Evolutionary conservation across 768 basidiomycete genomes (phyloP), one percentile per base, ranked within the genome.

Genomic region (Russula sp.): DNA sequence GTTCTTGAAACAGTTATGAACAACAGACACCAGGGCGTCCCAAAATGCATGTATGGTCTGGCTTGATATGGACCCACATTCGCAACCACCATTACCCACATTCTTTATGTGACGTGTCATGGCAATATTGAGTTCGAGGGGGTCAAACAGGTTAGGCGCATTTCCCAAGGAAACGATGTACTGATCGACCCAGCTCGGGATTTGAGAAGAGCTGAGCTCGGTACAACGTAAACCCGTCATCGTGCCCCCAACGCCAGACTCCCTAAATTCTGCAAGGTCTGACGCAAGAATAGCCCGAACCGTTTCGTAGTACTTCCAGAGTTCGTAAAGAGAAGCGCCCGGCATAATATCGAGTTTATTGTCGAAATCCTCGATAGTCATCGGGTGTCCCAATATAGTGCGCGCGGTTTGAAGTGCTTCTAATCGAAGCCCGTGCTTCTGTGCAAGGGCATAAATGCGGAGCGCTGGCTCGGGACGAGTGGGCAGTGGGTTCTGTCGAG

Each of bases 301-400:
- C 8, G 38, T 52, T 26, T 46, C 20, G 28, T 61, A 52, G 24
- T 54, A 61, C 8, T 54, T 61, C 60, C 52, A 54, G 30, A 63
- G 62, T 44, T 57, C 56, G 16, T 40, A 18, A 51, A 63, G 55
- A 42, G 28, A 18, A 9, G 20, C 50, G 11, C 55, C 55, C 2
- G 56, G n/a, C 18, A 38, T 38, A 14, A 38, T 38, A 14, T 38
- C 38, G 2, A 38, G 38, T 46, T 32, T 63, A 49, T 4, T 14
- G 14, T 18, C 18, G 38, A 26, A 63, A 56, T 57, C 40, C 49
- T 38, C 38, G 14, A 38, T 38, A 14, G 38, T 38, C 13, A 38
- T 38, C 38, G 14, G 14, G 9, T 57, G 50, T 8, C 54, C 20
- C 8, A 5, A 38, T 13, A 38, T 38, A 38, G 38, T 16, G 2